Evolutionary conservation across 768 basidiomycete genomes (phyloP).

Genomic region (Tylopilus plumbeoviolaceoides): DNA sequence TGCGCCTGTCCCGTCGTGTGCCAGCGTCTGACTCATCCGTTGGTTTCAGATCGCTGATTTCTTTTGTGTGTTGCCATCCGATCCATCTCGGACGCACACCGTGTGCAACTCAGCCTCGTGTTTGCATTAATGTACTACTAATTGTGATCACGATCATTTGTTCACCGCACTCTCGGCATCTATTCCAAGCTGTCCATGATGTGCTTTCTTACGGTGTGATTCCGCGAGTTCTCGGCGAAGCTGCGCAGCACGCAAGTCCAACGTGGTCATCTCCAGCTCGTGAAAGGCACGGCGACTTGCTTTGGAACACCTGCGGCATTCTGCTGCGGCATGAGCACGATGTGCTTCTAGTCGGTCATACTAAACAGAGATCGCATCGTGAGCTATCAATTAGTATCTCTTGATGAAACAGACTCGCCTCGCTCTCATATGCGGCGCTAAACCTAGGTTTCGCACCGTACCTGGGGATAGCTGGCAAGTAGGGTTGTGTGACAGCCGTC

Average conservation of each 20-base stretch:
- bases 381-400: slow-evolving; percentile 2
- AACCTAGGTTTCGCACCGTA: slow-evolving; percentile 26
- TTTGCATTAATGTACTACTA: slow-evolving; percentile 18
- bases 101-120: slow-evolving; percentile 64
- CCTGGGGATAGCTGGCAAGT: slow-evolving; percentile 32
- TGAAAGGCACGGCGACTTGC: slow-evolving; percentile 48
- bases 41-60: slow-evolving; percentile 54
- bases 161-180: slow-evolving; percentile 34
- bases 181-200: slow-evolving; percentile 57
- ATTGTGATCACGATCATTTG: slow-evolving; percentile 26
- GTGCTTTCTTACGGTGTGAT: slow-evolving; percentile 57
- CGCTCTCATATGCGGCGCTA: slow-evolving; percentile 23
- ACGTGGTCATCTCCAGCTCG: slow-evolving; percentile 55
- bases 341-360: slow-evolving; percentile 36
- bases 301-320: slow-evolving; percentile 38
- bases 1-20: slow-evolving; percentile 20
- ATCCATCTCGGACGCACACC: slow-evolving; percentile 63
- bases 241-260: slow-evolving; percentile 60
- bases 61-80: slow-evolving; percentile 64
- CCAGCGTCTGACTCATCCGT: slow-evolving; percentile 6
- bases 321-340: slow-evolving; percentile 36
- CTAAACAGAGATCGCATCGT: slow-evolving; percentile 7
- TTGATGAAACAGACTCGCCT: slow-evolving; percentile 18
- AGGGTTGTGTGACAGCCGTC: slow-evolving; percentile 23
- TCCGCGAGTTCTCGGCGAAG: slow-evolving; percentile 55